Evolutionary conservation across 257 asterid genomes (phyloP), one percentile per base, ranked within the genome.

Genomic region (Lantana camara): DNA sequence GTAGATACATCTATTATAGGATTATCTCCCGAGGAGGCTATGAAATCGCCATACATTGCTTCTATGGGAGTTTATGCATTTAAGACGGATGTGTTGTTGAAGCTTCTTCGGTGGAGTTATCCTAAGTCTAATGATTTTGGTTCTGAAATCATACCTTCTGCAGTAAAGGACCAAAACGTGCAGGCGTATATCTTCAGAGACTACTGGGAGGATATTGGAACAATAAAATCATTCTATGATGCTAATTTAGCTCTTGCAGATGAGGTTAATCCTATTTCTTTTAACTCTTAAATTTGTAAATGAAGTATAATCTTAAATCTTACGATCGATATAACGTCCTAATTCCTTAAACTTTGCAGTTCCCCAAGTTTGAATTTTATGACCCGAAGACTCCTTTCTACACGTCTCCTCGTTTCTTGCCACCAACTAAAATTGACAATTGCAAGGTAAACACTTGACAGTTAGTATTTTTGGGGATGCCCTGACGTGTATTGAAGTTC

Each of bases 151-250:
- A 85, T 93, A 61, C 99, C 98, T 8, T 69, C 96, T 56, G 83
- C 96, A 19, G 87, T 93, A 4, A 84, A 66, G 68, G 97, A 90
- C 34, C 78, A 73, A 17, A 83, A 90, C 65, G 85, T 89, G 57
- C 96, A 92, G 96, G 97, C 89, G 2, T 93, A 87, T 72, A 63
- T 90, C 41, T 93, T 93, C 74, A 80, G 91, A 71, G 99, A 93
- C 84, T 90, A 90, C 81, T 93, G 99, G 96, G 99, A 93, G 56
- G 99, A 93, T 76, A 89, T 93, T 52, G 97, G 97, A 55, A 89
- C 90, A 10, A 75, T 90, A 45, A 90, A 81, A 85, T 81, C 96
- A 17, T 93, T 93, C 71, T 93, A 87, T 40, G 94, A 93, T 60
- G 94, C 99, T 55, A 90, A 88, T 76, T 76, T 93, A 80, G 95